Evolutionary conservation across 2,329 filamentous ascomycete genomes (phyloP).

Genomic region (Arthrobotrys pseudoclavata): DNA sequence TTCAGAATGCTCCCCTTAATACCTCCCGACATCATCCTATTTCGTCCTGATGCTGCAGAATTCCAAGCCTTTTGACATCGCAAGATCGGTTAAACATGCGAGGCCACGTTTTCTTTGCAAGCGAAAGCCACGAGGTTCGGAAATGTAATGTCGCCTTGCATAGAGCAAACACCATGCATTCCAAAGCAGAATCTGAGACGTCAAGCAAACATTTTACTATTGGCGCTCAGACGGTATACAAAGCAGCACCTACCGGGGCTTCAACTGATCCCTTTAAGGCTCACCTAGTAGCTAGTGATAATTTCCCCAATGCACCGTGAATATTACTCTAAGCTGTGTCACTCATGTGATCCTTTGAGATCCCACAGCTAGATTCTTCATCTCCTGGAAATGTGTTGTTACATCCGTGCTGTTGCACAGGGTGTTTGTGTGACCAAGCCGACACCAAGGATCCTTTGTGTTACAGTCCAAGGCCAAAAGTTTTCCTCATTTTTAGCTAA

Average conservation of each 20-base stretch:
- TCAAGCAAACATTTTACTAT: constrained; percentile 40
- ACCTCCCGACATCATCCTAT: not conserved
- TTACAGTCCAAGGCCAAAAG: not conserved
- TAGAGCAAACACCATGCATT: constrained; percentile 57
- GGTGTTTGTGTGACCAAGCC: constrained; percentile 5
- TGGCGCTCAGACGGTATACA: constrained; percentile 5
- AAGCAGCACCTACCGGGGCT: not conserved
- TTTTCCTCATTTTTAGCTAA: not conserved
- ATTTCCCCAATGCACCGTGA: not conserved
- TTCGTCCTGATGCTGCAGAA: not conserved
- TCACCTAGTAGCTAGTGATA: not conserved
- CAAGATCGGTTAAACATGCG: constrained; percentile 19
- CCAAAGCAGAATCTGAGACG: constrained; percentile 32
- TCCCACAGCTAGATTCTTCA: not conserved
- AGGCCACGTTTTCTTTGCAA: constrained; percentile 50
- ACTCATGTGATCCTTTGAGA: constrained; percentile 18
- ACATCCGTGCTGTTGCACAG: constrained; percentile 23
- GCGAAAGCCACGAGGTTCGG: constrained; percentile 55
- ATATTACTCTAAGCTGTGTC: not conserved
- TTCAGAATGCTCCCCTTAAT: constrained; percentile 14
- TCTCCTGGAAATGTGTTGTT: constrained; percentile 42
- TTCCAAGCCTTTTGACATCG: constrained; percentile 7
- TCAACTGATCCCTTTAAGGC: not conserved
- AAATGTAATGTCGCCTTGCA: constrained; percentile 45
- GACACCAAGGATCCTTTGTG: constrained; percentile 12